Evolutionary conservation across 129 eudicot genomes (phyloP), one percentile per base, ranked within the genome.

Genomic region (Flaveria trinervia): DNA sequence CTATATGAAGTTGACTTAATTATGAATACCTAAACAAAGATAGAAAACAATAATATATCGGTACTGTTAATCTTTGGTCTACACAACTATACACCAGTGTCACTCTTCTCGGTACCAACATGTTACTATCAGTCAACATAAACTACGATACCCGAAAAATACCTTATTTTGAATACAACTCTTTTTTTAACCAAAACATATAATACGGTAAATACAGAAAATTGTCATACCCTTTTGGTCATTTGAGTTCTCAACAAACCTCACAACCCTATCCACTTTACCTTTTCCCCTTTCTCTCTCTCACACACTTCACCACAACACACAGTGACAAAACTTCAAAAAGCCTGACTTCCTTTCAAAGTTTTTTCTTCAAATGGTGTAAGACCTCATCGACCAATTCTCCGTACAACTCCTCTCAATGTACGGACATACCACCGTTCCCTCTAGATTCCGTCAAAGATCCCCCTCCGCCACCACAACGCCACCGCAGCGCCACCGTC

Each of bases 371-470:
- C 76, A 78, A 78, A 59, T 70, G 52, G 65, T 28, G 71, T 11
- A 45, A 45, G 12, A 45, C 57, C 44, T 59, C 68, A 49, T 43
- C 74, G 86, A 85, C 88, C 61, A 81, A 84, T 70, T 88, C 57
- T 83, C 86, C 93, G 43, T 49, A 13, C 56, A 4, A 13, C 18
- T 55, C 56, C 51, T 12, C 48, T 36, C n/a, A 75, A 57, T 72
- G 52, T 36, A 76, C 84, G 15, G 22, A 72, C 39, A 22, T 78
- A 62, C 74, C 79, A 56, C 73, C 72, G 11, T 22, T 9, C 69
- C 62, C 48, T 54, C 51, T 77, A 77, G 84, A 84, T 84, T 84
- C 88, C 73, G 70, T 80, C 85, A 76, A 74, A 83, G 83, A 82
- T 83, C 78, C 87, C 64, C 72, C 87, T 60, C 68, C 55, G 56